These are phyloP conservation scores for Auricularia cornea DNA, from an alignment of 768 basidiomycete genomes.

Conservation along the genomic window DNA sequence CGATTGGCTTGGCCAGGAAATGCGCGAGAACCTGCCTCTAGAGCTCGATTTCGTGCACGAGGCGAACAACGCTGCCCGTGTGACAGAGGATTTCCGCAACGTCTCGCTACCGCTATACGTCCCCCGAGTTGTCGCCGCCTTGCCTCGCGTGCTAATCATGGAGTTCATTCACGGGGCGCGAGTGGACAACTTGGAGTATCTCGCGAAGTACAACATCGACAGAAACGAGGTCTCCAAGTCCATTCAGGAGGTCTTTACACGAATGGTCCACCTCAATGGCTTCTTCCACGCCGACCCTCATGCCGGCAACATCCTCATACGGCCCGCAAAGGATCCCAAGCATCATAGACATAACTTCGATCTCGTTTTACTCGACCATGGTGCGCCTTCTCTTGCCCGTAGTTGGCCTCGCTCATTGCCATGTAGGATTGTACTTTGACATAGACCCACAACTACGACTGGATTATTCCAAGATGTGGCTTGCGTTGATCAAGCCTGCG, in stretches of 20 bases:
- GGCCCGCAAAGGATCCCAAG: constrained; percentile 53
- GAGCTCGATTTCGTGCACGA: constrained; percentile 96
- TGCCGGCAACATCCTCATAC: constrained; percentile 88
- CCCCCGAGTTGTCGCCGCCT: constrained; percentile 64
- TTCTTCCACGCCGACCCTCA: constrained; percentile 68
- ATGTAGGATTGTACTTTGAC: constrained; percentile 66
- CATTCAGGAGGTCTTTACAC: constrained; percentile 80
- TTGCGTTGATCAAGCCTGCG: constrained; percentile 72
- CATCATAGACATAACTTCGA: constrained; percentile 91
- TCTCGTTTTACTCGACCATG: constrained; percentile 90
- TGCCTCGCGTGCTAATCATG: constrained; percentile 86
- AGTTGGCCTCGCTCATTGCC: not conserved
- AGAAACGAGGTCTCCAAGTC: constrained; percentile 90
- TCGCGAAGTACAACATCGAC: constrained; percentile 77
- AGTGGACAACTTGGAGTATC: constrained; percentile 79
- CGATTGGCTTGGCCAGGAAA: constrained; percentile 89
- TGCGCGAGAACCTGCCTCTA: constrained; percentile 83
- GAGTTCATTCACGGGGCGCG: constrained; percentile 87
- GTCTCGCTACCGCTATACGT: constrained; percentile 72
- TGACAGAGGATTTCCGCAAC: constrained; percentile 58
- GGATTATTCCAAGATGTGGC: constrained; percentile 84
- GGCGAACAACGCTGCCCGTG: constrained; percentile 73
- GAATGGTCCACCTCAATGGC: constrained; percentile 94
- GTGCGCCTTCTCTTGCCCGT: constrained; percentile 15
- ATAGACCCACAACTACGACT: constrained; percentile 70